Base-by-base conservation (phyloP, 768 basidiomycete genomes). In the Suillus hirtellus region DNA sequence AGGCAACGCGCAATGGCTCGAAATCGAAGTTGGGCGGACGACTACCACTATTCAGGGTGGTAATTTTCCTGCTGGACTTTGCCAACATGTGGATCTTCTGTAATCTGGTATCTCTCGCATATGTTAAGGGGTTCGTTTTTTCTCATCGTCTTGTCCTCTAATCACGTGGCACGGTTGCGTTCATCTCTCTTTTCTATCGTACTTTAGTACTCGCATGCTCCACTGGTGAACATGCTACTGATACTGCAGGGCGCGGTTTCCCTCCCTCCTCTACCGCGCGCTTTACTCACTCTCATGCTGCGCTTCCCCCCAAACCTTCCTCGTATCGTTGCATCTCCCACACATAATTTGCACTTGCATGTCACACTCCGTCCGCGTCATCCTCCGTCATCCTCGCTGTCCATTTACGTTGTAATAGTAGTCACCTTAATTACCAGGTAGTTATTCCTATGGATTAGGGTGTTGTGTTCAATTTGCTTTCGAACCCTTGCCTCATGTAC, bases 21-120 rank as follows among this genome's bases (percentile, higher is more conserved):
- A 66, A 89, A 88, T 71, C 80, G 83, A 59, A 90, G 86, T 70
- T 89, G 85, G 86, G 84, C 85, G 24, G 82, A 88, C 63, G 86
- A 89, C 65, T 90, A 82, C 71, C 89, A 90, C 72, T 78, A 76
- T 64, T 71, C 81, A 19, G 89, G 89, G 47, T 90, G 89, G 89
- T 90, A 72, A 69, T 47, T 38, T 35, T 38, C 35, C 40, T 60
- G 50, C 38, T 55, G 15, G 27, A 27, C 14, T 35, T 12, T 17
- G 64, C 64, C 60, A 61, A 63, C 62, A 63, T 62, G 47, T 67
- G 64, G 50, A 66, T 66, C 52, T 65, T 66, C 55, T 71, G 69
- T 64, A 44, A 66, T 68, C 62, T 71, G 68, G 63, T 65, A 61
- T 60, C 34, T 35, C 46, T 66, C 63, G 62, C 52, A 62, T 67